These are phyloP conservation scores for Alopecurus myosuroides DNA, from an alignment of 176 grass and related monocot genomes.

Conservation along the genomic window DNA sequence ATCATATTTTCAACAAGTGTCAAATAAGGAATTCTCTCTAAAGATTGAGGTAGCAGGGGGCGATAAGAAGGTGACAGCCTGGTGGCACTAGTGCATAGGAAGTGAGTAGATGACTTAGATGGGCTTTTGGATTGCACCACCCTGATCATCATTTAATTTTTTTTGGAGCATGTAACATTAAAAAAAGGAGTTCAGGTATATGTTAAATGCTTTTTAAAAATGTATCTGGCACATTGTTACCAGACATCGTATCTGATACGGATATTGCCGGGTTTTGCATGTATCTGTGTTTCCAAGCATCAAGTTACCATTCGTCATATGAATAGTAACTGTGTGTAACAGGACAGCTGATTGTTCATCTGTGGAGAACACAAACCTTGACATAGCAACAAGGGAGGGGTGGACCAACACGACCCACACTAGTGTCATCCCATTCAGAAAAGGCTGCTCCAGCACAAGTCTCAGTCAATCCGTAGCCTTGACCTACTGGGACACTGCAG, in stretches of 20 bases:
- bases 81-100: neutral
- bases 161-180: neutral
- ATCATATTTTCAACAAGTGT: too few relatives aligned
- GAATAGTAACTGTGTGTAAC: neutral
- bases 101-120: neutral
- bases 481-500: conserved; percentile 73
- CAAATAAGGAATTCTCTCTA: too few relatives aligned
- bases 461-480: conserved; percentile 94
- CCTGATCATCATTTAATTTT: neutral
- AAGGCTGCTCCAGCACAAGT: conserved; percentile 83
- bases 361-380: conserved; percentile 41
- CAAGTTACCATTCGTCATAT: neutral
- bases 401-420: conserved; percentile 72
- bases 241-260: neutral
- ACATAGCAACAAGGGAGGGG: conserved; percentile 87
- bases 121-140: neutral
- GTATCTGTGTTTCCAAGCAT: neutral
- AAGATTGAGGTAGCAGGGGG: neutral
- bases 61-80: neutral
- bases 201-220: neutral
- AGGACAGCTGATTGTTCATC: neutral
- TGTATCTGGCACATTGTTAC: neutral
- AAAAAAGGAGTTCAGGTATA: neutral
- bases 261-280: neutral
- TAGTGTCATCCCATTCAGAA: conserved; percentile 63